Base-by-base conservation (phyloP, 192 early-diverging fungal species). In the Coemansia sp. region DNA sequence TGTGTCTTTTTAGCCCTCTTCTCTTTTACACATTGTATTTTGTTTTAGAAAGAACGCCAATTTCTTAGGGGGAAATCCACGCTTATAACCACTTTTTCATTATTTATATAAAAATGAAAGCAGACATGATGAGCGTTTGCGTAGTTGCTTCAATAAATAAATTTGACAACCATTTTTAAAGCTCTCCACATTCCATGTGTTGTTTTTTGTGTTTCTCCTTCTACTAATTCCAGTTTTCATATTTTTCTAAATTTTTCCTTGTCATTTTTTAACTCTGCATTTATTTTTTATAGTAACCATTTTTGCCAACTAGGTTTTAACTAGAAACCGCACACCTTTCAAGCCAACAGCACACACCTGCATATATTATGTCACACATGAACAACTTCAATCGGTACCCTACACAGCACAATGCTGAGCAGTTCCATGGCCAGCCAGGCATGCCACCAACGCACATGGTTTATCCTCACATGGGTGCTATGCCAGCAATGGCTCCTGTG, bases 331-430 rank as follows among this genome's bases (percentile, higher is more conserved):
- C n/a, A n/a, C n/a, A n/a, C n/a, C n/a, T n/a, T n/a, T n/a, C n/a
- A n/a, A n/a, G n/a, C n/a, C n/a, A n/a, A n/a, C n/a, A n/a, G n/a
- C n/a, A n/a, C n/a, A n/a, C n/a, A n/a, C n/a, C n/a, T n/a, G n/a
- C n/a, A n/a, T n/a, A n/a, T n/a, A n/a, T n/a, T n/a, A n/a, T n/a
- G n/a, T n/a, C 0, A 18, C 7, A 9, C 14, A 48, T 48, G 46
- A 28, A 48, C 30, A 34, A 34, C 46, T 48, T 35, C 22, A 25
- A 48, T 19, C 33, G 35, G 32, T 48, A 48, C 33, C 46, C 42
- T 7, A 4, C 27, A 3, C 46, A 48, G 19, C 35, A 48, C 46
- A 34, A 9, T n/a, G 11, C 30, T 17, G 46, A 48, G 19, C 46
- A 48, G 33, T 48, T 35, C 33, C 15, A 35, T 32, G 15, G 13